Base-by-base conservation (phyloP, 768 basidiomycete species). In the Plicaturopsis crispa region DNA sequence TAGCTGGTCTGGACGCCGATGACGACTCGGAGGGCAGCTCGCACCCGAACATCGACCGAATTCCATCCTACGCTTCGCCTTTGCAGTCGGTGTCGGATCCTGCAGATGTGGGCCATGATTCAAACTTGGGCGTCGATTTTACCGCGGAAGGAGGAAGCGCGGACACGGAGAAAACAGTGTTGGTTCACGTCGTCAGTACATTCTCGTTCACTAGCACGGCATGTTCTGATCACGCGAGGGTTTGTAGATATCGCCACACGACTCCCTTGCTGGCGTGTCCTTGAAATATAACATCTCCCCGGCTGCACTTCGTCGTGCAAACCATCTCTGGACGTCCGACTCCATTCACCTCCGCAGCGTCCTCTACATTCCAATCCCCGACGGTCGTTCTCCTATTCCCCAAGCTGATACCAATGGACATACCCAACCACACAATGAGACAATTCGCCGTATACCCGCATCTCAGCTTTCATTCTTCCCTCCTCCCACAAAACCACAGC, bases 281-380 rank as follows among this genome's bases (percentile, higher is more conserved):
- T 66, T 98, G 35, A 88, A 81, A 49, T 96, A 97, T 56, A 89
- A 88, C 2, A 82, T 94, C 38, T 73, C 81, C 13, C 66, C 96
- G 38, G 73, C 87, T 19, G 81, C 84, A 11, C 72, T 99, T 10
- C 81, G 93, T 34, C 72, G 80, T 48, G 80, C 81, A 34, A 99
- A 99, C 58, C 88, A 92, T 47, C 67, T 99, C 6, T 99, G 96
- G 96, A 58, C 89, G 5, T 84, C 87, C 5, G 96, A 98, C 55
- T 73, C 89, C 1, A 85, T 99, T 33, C 89, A 94, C 60, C 72
- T 92, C 23, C 84, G 93, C 20, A 78, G 79, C 33, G 67, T 77
- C 5, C 75, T 96, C 24, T 80, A 85, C 50, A 82, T 98, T 40
- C 91, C 93, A n/a, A n/a, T n/a, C 0, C 51, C 82, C 24, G 75